Conservation (phyloP, 2,329 filamentous ascomycete species). For the Fusarium kyushuense region DNA sequence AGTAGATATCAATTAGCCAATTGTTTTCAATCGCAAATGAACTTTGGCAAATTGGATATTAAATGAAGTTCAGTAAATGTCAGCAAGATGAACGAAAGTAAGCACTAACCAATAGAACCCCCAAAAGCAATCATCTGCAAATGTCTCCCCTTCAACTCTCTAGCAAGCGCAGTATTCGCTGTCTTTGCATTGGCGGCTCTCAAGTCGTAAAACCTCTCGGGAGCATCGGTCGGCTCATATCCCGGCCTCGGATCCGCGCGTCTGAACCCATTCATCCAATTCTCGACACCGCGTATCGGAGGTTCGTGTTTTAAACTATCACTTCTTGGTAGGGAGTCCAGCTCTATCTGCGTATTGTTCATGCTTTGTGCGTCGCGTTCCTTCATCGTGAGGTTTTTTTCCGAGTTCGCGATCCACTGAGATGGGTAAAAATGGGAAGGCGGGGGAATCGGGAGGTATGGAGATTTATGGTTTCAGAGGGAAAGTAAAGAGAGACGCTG, state of each 20-base stretch:
- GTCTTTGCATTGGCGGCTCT: constrained; percentile 76
- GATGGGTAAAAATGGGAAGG: neutral
- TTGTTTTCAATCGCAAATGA: neutral
- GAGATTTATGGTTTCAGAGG: neutral
- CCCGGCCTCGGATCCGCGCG: constrained; percentile 38
- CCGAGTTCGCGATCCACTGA: neutral
- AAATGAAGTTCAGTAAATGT: no score
- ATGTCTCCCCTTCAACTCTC: constrained; percentile 85
- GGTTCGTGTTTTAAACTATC: neutral
- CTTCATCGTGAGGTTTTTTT: constrained; percentile 41
- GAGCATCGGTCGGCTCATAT: constrained; percentile 32
- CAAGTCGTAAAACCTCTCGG: constrained; percentile 65
- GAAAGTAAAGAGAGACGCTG: neutral
- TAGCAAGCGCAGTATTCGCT: constrained; percentile 78
- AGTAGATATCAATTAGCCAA: constrained; percentile 52
- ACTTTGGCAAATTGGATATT: no score
- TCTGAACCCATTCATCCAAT: constrained; percentile 37
- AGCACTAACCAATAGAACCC: constrained; percentile 78
- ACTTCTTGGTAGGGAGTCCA: constrained; percentile 25
- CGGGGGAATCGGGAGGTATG: neutral
- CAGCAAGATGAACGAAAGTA: no score
- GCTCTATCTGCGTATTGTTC: neutral
- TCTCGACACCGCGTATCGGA: neutral
- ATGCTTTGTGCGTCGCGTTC: constrained; percentile 27
- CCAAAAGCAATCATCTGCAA: constrained; percentile 98